Base-by-base conservation (phyloP, 106 monocot species). In the Dioscorea zingiberensis region DNA sequence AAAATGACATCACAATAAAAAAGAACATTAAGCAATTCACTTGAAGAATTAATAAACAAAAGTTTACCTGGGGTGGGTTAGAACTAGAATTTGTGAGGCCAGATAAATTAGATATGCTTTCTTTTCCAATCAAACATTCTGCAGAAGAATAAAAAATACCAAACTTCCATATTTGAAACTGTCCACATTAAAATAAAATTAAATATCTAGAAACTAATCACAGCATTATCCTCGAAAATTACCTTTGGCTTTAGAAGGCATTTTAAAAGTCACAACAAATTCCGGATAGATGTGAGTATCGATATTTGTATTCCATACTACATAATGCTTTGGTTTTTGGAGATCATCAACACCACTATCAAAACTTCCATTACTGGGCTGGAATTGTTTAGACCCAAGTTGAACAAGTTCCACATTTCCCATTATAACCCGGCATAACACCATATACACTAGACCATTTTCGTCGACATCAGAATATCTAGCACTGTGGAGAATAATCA, bases 401-500 rank as follows among this genome's bases (percentile, higher is more conserved):
- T 32, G 49, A 72, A 84, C 67, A 48, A 56, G 54, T 68, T 92
- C 92, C 58, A 77, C 60, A 26, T 87, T 92, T 69, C 92, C 92
- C 74, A 87, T 29, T 55, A 92, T 77, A 21, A 85, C 74, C 53
- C 92, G 87, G 69, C 92, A 92, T 66, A 92, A 70, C 21, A 92
- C 54, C 84, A 92, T 74, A 69, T 72, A 58, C 25, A 65, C 47
- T 38, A 84, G n/a, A 21, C 81, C 82, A 69, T 80, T 71, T 79
- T 87, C 76, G 73, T 85, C 85, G 55, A 80, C 71, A 66, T 86
- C 83, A 69, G 77, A 71, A 75, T 59, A 69, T 14, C 72, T 70
- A 54, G 78, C 78, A 79, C 86, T 87, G 79, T 32, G 60, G 38
- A 66, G 12, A 53, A 32, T 24, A 58, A 53, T 69, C 48, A 54